Percentiles rank a stretch among this genome's conserved stretches.
Conservation (phyloP, 805 yeast species). For the Saccharomyces mikatae region DNA sequence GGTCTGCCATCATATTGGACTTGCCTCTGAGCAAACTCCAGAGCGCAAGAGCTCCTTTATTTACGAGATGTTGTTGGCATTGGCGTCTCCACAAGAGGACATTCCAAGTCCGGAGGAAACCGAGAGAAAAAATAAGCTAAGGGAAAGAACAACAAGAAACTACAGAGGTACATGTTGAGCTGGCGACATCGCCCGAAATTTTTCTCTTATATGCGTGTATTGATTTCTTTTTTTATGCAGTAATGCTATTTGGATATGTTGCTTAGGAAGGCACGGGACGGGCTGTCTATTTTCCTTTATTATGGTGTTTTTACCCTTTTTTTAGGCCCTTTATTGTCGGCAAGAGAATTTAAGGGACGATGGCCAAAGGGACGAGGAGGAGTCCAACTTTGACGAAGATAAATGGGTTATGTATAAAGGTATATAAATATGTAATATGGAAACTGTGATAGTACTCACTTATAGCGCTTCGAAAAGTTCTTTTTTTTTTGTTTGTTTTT, state of each 20-base stretch:
- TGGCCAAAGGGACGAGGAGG: not conserved
- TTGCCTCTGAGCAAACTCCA: not conserved
- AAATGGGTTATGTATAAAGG: too few relatives aligned
- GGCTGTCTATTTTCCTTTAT: too few relatives aligned
- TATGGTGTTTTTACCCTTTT: too few relatives aligned
- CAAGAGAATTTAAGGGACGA: not conserved
- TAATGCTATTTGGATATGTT: not conserved
- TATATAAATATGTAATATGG: not conserved
- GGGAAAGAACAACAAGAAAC: constrained; percentile 14
- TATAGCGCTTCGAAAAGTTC: not conserved
- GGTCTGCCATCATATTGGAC: constrained; percentile 2
- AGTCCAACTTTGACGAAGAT: not conserved
- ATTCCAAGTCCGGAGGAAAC: constrained; percentile 3
- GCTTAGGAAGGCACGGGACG: not conserved
- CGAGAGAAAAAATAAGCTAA: constrained; percentile 6
- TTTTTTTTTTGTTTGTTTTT: too few relatives aligned
- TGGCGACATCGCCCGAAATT: not conserved
- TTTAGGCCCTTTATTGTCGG: not conserved
- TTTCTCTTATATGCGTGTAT: not conserved
- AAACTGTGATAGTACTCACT: not conserved
- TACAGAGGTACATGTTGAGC: constrained; percentile 27
- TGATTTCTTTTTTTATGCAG: not conserved
- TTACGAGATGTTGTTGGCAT: constrained; percentile 17
- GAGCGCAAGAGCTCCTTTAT: constrained; percentile 11
- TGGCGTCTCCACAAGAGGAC: constrained; percentile 18